Evolutionary conservation across 805 yeast genomes (phyloP), one percentile per base, ranked within the genome.

Genomic region (Ogataea pini): DNA sequence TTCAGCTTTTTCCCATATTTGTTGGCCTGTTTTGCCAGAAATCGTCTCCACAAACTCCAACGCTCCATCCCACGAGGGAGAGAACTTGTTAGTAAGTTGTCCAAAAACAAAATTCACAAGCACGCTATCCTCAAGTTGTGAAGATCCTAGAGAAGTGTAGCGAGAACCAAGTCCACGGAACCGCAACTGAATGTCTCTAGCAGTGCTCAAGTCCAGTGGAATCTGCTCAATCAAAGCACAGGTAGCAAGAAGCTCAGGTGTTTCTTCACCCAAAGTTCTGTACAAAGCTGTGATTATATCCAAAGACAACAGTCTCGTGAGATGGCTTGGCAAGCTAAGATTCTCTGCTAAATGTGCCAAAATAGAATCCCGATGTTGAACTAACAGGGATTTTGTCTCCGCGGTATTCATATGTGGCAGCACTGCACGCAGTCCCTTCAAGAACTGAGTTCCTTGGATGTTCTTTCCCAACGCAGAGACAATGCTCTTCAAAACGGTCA

Each of bases 31-130:
- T 52, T 72, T 73, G 14, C 62, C 69, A 12, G 72, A 65, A 8
- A 85, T 64, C 3, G 65, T 59, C 1, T 83, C 79, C 4, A 88
- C 60, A 3, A 78, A 75, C 51, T 85, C 92, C 46, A 75, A 69
- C 1, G 86, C 86, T 4, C 86, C 89, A 16, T 79, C 77, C 96
- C 96, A 90, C 12, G 86, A 76, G 0, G 98, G 98, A 47, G 89
- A 86, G 57, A 92, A 89, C 49, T 80, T 78, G 28, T 83, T 82
- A 3, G 89, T 73, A 36, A 91, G 67, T 50, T 86, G 74, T 28
- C 98, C 98, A 55, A 86, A 76, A 32, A 82, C 46, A 57, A 75
- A 81, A 18, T 72, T 73, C 32, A 78, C 70, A 27, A 79, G 72
- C 13, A 75, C 50, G 53, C 65, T 9, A 55, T 60, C 61, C 7